Conservation (phyloP, 1,284 basidiomycete genomes). For the Leccinum angustisporum region DNA sequence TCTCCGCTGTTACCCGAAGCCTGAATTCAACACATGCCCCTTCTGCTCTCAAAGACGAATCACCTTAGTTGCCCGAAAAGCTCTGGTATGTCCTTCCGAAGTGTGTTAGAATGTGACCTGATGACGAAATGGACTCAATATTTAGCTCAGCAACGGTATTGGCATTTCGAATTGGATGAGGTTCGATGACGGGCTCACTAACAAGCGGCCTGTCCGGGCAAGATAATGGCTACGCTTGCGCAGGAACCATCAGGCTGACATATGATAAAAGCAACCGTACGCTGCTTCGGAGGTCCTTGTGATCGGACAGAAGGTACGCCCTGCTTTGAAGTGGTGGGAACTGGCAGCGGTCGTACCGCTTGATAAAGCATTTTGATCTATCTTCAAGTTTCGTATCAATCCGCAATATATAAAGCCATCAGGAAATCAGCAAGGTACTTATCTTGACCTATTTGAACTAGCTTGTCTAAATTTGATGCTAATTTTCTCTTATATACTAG, state of each 20-base stretch:
- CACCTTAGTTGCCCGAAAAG: constrained; percentile 30
- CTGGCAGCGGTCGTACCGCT: neutral
- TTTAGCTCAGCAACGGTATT: constrained; percentile 67
- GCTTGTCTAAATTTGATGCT: no score
- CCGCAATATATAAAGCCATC: neutral
- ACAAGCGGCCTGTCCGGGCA: no score
- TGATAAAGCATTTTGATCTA: neutral
- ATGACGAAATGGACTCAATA: constrained; percentile 28
- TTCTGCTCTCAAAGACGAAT: constrained; percentile 63
- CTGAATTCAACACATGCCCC: constrained; percentile 46
- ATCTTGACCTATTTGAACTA: no score
- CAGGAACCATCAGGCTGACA: no score
- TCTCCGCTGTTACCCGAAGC: constrained; percentile 34
- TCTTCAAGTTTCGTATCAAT: neutral
- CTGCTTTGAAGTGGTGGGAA: no score
- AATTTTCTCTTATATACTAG: neutral
- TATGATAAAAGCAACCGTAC: no score
- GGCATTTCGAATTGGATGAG: constrained; percentile 63
- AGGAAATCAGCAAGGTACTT: no score
- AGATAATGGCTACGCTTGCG: no score
- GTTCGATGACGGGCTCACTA: constrained; percentile 51
- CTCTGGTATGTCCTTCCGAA: constrained; percentile 47
- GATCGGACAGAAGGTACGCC: neutral
- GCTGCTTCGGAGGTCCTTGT: neutral
- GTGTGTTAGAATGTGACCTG: neutral